Evolutionary conservation across 305 asterid genomes (phyloP).

Genomic region (Fraxinus nigra): DNA sequence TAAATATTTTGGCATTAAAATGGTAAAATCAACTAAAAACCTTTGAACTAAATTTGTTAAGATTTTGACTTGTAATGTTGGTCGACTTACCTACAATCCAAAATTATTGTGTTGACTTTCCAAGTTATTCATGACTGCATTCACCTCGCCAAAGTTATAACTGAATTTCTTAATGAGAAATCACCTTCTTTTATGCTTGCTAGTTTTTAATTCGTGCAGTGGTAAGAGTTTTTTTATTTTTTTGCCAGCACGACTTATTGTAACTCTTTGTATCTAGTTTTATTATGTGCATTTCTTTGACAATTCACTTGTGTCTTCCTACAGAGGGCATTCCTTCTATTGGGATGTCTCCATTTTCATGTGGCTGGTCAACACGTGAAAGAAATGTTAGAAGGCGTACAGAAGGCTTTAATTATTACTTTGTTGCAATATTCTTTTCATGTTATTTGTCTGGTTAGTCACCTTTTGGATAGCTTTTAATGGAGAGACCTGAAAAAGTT

Average conservation of each 20-base stretch:
- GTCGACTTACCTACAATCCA: neutral
- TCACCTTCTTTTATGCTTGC: neutral
- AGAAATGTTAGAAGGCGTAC: constrained; percentile 73
- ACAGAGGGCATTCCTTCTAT: constrained; percentile 93
- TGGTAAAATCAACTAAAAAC: neutral
- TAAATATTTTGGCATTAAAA: neutral
- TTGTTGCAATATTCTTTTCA: neutral
- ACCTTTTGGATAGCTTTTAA: constrained; percentile 8
- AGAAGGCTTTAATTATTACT: constrained; percentile 23
- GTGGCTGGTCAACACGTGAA: constrained; percentile 87
- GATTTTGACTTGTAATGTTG: neutral
- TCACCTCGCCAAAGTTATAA: neutral
- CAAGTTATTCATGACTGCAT: neutral
- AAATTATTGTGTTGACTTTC: neutral
- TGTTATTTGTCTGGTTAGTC: constrained; percentile 3
- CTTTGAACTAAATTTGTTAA: neutral
- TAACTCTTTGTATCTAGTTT: neutral
- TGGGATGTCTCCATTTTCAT: constrained; percentile 90
- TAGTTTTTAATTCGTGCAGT: neutral
- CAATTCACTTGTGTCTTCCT: constrained; percentile 25
- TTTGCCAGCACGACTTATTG: neutral
- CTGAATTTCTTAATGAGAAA: neutral
- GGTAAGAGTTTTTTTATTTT: neutral
- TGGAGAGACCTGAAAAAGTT: constrained; percentile 17
- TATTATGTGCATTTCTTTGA: constrained; percentile 22